phyloP scores from a whole-genome alignment of 202 grass and related monocot species.

The Miscanthus sacchariflorus region DNA sequence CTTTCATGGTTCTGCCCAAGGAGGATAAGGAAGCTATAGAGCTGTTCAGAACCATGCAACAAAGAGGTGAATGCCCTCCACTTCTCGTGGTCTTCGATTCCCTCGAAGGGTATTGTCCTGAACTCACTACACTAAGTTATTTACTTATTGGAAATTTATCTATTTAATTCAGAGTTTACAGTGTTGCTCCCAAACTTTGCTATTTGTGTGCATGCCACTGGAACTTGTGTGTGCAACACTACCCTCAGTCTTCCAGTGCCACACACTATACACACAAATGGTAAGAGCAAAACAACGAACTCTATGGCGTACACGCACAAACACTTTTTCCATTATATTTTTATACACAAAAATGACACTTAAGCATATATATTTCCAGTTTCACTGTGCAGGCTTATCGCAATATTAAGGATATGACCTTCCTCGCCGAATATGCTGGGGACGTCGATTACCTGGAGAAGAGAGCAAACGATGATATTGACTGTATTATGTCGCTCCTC shows the following conservation, averaged over 20 bases:
- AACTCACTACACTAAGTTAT: constrained; percentile 20
- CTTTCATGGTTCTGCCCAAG: constrained; percentile 69
- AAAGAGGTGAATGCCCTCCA: constrained; percentile 86
- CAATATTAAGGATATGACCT: constrained; percentile 84
- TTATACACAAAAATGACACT: constrained; percentile 22
- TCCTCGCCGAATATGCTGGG: constrained; percentile 76
- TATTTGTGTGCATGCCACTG: background rate
- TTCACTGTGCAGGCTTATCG: constrained; percentile 92
- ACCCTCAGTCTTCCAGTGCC: no score
- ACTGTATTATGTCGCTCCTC: constrained; percentile 93
- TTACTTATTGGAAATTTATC: background rate
- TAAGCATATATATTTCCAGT: constrained; percentile 54
- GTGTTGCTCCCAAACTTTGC: background rate
- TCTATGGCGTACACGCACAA: background rate
- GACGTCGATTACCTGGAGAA: constrained; percentile 92
- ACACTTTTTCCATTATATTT: constrained; percentile 22
- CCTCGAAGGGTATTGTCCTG: constrained; percentile 67
- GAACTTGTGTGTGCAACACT: no score
- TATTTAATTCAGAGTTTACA: background rate
- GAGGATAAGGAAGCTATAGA: constrained; percentile 85
- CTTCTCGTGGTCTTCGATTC: constrained; percentile 90
- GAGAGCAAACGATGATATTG: constrained; percentile 66
- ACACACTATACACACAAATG: background rate
- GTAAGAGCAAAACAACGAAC: background rate
- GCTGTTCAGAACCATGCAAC: constrained; percentile 75